Evolutionary conservation across 148 eudicot species (phyloP).

Genomic region (Rhododendron ferrugineum): DNA sequence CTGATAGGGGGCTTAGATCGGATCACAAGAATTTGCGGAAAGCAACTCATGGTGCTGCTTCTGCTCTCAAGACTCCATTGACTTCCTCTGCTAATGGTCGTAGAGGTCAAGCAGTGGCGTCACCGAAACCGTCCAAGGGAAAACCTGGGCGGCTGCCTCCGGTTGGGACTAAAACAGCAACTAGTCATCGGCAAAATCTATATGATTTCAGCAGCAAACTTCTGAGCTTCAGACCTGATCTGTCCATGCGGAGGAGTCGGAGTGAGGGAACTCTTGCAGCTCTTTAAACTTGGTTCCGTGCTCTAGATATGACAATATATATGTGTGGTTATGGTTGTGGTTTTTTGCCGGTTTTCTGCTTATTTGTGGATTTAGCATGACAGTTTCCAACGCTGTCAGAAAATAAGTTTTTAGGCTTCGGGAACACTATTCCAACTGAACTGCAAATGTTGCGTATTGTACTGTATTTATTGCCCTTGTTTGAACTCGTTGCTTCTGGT

Average conservation of each 20-base stretch:
- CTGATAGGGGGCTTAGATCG: constrained; percentile 51
- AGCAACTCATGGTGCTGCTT: constrained; percentile 26
- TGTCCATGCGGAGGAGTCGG: constrained; percentile 49
- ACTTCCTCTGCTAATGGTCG: constrained; percentile 42
- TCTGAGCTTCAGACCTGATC: constrained; percentile 36
- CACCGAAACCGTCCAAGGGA: constrained; percentile 37
- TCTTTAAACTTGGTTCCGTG: constrained; percentile 17
- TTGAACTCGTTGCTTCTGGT: not conserved
- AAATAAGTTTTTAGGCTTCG: not conserved
- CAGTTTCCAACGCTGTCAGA: not conserved
- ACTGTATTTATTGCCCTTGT: not conserved
- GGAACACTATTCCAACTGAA: not conserved
- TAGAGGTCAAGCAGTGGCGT: constrained; percentile 32
- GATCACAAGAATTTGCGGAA: constrained; percentile 56
- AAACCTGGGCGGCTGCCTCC: constrained; percentile 46
- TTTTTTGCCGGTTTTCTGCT: not conserved
- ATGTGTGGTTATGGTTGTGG: not conserved
- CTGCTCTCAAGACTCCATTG: constrained; percentile 28
- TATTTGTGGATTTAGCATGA: not conserved
- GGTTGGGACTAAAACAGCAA: constrained; percentile 28
- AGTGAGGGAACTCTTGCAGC: constrained; percentile 62
- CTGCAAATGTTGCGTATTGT: not conserved
- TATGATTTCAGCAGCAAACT: constrained; percentile 34
- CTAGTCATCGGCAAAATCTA: constrained; percentile 22
- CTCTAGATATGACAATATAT: not conserved